Evolutionary conservation across 345 rosid species (phyloP).

Genomic region (Citrus australasica): DNA sequence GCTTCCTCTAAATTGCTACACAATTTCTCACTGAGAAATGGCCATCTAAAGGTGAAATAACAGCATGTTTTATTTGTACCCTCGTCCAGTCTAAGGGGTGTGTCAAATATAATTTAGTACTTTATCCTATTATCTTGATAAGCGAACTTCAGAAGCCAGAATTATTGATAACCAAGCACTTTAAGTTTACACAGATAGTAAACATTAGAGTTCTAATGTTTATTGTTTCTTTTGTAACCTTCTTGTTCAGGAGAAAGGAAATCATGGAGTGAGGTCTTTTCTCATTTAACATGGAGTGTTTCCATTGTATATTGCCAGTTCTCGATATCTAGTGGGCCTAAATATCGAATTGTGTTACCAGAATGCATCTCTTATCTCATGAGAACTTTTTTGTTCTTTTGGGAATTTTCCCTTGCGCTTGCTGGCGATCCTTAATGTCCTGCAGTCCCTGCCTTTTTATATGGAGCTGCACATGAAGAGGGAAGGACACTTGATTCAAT

Average conservation of each 20-base stretch:
- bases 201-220: neutral
- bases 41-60: neutral
- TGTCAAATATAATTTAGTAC: neutral
- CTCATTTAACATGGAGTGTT: neutral
- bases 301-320: neutral
- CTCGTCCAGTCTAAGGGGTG: neutral
- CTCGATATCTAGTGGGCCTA: neutral
- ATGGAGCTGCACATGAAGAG: too few relatives aligned
- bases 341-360: neutral
- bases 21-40: neutral
- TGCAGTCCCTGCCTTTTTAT: conserved; percentile 67
- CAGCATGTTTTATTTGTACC: neutral
- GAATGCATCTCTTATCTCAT: neutral
- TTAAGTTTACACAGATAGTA: too few relatives aligned
- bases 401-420: neutral
- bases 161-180: too few relatives aligned
- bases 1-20: neutral
- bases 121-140: neutral
- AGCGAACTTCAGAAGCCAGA: neutral
- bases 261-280: neutral
- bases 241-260: neutral
- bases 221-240: neutral
- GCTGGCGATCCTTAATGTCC: conserved; percentile 19
- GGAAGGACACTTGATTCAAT: conserved; percentile 71
- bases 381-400: neutral